These are phyloP conservation scores for Capsicum pubescens DNA, from an alignment of 257 asterid genomes.

Conservation along the genomic window DNA sequence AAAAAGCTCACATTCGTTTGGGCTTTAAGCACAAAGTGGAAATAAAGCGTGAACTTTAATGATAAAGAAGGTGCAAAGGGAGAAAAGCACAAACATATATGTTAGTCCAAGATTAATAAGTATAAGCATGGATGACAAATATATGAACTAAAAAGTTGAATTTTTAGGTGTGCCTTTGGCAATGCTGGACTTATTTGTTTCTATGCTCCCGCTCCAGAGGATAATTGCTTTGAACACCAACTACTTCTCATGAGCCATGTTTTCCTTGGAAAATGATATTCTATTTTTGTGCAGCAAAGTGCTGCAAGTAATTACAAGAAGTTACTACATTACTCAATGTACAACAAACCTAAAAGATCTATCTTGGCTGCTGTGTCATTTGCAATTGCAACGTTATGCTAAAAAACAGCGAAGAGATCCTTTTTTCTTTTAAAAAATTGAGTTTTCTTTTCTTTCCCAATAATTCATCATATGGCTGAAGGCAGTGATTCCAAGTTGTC, in stretches of 20 bases:
- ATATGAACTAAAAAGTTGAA: too few species aligned
- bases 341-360: background rate
- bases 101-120: too few species aligned
- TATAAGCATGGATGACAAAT: too few species aligned
- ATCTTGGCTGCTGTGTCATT: background rate
- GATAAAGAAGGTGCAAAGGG: too few species aligned
- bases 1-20: too few species aligned
- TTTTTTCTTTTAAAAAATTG: too few species aligned
- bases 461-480: background rate
- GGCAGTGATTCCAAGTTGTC: background rate
- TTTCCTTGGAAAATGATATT: background rate
- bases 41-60: too few species aligned
- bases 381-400: background rate
- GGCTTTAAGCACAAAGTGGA: too few species aligned
- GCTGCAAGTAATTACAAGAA: background rate
- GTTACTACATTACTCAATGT: background rate
- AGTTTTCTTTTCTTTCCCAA: background rate
- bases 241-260: background rate
- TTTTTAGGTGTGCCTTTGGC: too few species aligned
- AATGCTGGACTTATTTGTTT: background rate
- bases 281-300: background rate
- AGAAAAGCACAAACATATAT: too few species aligned
- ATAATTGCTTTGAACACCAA: background rate
- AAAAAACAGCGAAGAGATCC: background rate
- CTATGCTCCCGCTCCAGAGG: background rate